A percentile compares a stretch with the other conserved stretches of the same genome.
Evolutionary conservation across 2,329 filamentous ascomycete genomes (phyloP).

Genomic region (Pseudogymnoascus sp.): DNA sequence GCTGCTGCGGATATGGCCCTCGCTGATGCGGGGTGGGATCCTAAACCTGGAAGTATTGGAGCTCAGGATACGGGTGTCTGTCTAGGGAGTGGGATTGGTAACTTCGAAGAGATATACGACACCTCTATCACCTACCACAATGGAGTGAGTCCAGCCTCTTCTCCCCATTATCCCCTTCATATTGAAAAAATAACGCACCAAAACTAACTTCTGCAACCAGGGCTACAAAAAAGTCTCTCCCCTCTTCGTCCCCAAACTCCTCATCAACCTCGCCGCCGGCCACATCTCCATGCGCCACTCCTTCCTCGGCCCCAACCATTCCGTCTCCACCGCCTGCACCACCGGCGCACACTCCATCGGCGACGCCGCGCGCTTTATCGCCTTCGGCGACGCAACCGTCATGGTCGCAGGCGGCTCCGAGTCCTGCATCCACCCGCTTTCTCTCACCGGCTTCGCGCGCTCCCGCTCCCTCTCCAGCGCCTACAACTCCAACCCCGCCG

Average conservation of each 20-base stretch:
- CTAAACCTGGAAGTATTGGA: conserved; percentile 40
- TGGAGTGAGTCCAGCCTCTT: conserved; percentile 41
- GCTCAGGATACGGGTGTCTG: conserved; percentile 79
- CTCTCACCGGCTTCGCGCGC: conserved; percentile 83
- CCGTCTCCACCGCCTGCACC: conserved; percentile 89
- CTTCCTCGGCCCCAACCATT: conserved; percentile 84
- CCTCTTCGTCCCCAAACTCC: conserved; percentile 81
- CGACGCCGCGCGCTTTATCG: conserved; percentile 86
- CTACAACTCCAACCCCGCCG: conserved; percentile 63
- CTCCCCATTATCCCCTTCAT: neutral
- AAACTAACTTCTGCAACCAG: conserved; percentile 34
- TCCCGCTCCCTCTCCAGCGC: conserved; percentile 76
- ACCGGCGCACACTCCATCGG: conserved; percentile 93
- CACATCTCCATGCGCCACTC: conserved; percentile 91
- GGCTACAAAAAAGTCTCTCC: conserved; percentile 92
- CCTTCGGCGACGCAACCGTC: conserved; percentile 83
- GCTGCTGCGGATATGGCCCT: conserved; percentile 82
- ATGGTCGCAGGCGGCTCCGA: conserved; percentile 96
- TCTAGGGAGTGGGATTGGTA: conserved; percentile 90
- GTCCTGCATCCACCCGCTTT: conserved; percentile 89
- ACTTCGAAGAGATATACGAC: conserved; percentile 80
- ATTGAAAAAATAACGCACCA: neutral
- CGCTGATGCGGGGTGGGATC: conserved; percentile 66
- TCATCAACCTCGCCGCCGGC: conserved; percentile 92
- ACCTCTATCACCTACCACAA: conserved; percentile 69